A percentile compares a stretch with the other conserved stretches of the same genome.
These are phyloP conservation scores for Phtheirospermum japonicum DNA, from an alignment of 257 asterid species.

Conservation along the genomic window DNA sequence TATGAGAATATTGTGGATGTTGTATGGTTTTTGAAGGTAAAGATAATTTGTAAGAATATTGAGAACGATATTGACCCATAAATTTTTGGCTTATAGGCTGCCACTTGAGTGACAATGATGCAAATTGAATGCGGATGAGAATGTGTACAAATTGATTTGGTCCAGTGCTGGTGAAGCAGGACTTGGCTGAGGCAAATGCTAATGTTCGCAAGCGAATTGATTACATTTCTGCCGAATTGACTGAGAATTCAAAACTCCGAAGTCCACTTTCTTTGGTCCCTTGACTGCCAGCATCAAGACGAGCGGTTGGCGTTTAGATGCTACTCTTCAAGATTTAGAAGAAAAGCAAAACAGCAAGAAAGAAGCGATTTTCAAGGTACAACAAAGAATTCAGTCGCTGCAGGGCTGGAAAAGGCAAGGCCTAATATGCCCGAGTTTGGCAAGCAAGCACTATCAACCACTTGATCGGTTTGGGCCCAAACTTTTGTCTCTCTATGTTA, in stretches of 20 bases:
- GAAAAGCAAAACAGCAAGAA: no score
- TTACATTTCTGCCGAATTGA: slow-evolving; percentile 85
- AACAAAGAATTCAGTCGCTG: slow-evolving; percentile 62
- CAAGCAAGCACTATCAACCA: slow-evolving; percentile 22
- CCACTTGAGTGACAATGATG: no score
- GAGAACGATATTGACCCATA: no score
- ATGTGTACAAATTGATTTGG: slow-evolving; percentile 94
- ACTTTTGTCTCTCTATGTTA: slow-evolving; percentile 21
- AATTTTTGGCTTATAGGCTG: no score
- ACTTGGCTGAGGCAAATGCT: slow-evolving; percentile 94
- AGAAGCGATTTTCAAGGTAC: no score
- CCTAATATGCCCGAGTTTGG: slow-evolving; percentile 33
- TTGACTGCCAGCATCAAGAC: no score
- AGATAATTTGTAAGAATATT: no score
- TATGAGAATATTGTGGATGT: no score
- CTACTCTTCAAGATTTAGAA: no score
- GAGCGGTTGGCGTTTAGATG: slow-evolving; percentile 80
- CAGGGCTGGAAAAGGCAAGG: slow-evolving; percentile 89
- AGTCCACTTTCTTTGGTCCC: no score
- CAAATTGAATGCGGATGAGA: slow-evolving; percentile 83
- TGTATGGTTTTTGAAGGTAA: no score
- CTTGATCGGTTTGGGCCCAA: slow-evolving; percentile 26
- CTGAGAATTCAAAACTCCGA: no score
- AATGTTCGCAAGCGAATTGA: slow-evolving; percentile 94
- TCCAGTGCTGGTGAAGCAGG: slow-evolving; percentile 94